Evolutionary conservation across 805 yeast genomes (phyloP), one percentile per base, ranked within the genome.

Genomic region (Ogataea naganishii): DNA sequence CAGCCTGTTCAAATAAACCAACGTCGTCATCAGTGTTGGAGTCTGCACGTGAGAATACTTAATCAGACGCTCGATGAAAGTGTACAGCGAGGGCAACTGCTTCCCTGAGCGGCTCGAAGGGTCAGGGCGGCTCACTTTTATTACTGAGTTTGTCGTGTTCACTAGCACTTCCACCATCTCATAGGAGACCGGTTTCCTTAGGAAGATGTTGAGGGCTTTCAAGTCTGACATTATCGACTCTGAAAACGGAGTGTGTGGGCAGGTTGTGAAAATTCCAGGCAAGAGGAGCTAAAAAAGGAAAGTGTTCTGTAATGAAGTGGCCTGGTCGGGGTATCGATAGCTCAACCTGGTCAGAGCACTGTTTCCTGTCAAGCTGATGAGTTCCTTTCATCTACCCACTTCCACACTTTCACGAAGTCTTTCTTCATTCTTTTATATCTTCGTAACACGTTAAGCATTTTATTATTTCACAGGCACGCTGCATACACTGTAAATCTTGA

Each of bases 11-110:
- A 89, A 63, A 53, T 84, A 89, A 11, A 86, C 88, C 32, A 88
- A 65, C 5, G 95, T 71, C 14, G 96, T 78, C 97, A 92, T 89
- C 39, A 89, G 66, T 1, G 97, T 89, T 20, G 96, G 85, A 4
- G 95, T 82, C 57, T 86, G 95, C 24, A 89, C 97, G 52, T 88
- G 86, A 6, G 96, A 84, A 46, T 81, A 75, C 32, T 64, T 65
- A 43, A 89, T 77, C 38, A 89, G 61, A 17, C 68, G 71, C 36
- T 75, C 68, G 41, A 92, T 88, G 61, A 92, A 89, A 15, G 58
- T 57, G 25, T 60, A 58, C 26, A 84, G 61, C 0, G 77, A 51
- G 4, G 74, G 73, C n/a, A n/a, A n/a, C n/a, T n/a, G n/a, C n/a
- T 24, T 51, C 46, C 35, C 60, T 56, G 33, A 56, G 62, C 18